Evolutionary conservation across 176 grass and related monocot species (phyloP).

Genomic region (Melocanna baccifera): DNA sequence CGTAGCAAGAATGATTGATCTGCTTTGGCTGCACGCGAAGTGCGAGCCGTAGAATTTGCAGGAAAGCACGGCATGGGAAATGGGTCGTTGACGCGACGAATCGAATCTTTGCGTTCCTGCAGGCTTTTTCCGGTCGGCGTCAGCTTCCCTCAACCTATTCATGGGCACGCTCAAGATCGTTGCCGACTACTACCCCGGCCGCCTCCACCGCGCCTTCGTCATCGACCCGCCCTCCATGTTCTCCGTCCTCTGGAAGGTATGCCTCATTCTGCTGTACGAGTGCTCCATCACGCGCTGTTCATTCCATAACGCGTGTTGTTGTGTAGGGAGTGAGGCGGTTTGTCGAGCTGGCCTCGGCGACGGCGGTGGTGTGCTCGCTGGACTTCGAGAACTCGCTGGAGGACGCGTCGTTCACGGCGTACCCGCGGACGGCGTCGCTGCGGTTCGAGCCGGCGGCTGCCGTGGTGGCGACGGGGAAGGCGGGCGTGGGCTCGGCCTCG

Average conservation of each 20-base stretch:
- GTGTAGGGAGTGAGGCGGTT: slow-evolving; percentile 77
- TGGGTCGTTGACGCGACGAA: slow-evolving; percentile 30
- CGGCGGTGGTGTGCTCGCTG: slow-evolving; percentile 67
- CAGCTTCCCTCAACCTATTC: slow-evolving; percentile 85
- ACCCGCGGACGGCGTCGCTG: slow-evolving; percentile 81
- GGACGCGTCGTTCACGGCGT: slow-evolving; percentile 72
- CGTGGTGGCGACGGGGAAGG: slow-evolving; percentile 17
- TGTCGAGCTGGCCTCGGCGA: slow-evolving; percentile 66
- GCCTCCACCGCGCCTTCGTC: slow-evolving; percentile 89
- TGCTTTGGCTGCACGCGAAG: not conserved
- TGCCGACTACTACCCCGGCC: slow-evolving; percentile 88
- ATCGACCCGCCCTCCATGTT: slow-evolving; percentile 94
- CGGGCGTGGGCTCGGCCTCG: slow-evolving; percentile 56
- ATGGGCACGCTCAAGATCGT: slow-evolving; percentile 95
- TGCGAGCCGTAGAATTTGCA: slow-evolving; percentile 12
- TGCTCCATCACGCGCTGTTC: not conserved
- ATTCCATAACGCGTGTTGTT: not conserved
- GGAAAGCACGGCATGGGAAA: not conserved
- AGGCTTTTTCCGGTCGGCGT: slow-evolving; percentile 97
- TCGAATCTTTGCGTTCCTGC: slow-evolving; percentile 24
- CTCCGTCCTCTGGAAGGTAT: slow-evolving; percentile 97
- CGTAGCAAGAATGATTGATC: slow-evolving; percentile 27
- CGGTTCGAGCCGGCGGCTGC: slow-evolving; percentile 55
- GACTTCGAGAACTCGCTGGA: slow-evolving; percentile 95
- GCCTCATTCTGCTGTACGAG: not conserved